Conservation (phyloP, 495 filamentous ascomycete genomes). For the Podospora appendiculata region DNA sequence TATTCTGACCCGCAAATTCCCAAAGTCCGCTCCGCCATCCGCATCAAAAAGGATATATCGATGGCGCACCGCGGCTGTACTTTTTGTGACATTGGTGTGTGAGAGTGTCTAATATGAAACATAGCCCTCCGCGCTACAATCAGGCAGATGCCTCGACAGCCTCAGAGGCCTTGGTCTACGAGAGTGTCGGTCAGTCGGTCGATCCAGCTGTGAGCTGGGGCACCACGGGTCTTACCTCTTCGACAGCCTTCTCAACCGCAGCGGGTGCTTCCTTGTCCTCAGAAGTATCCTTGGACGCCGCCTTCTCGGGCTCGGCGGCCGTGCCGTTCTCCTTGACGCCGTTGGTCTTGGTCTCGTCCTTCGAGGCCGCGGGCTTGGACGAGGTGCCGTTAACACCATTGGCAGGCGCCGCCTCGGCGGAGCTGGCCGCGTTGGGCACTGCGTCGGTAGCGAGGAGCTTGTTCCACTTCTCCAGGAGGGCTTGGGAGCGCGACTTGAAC, state of each 20-base stretch:
- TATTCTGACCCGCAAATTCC: too few species aligned
- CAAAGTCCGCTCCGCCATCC: too few species aligned
- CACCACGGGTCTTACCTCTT: conserved; percentile 20
- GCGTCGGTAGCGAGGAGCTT: conserved; percentile 55
- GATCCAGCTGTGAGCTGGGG: too few species aligned
- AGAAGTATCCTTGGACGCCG: conserved; percentile 9
- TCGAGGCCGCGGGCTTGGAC: conserved; percentile 31
- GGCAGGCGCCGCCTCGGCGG: conserved; percentile 12
- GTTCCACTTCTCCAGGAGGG: conserved; percentile 75
- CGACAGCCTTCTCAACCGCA: conserved; percentile 21
- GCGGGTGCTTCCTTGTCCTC: conserved; percentile 5
- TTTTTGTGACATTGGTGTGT: too few species aligned
- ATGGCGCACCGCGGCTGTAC: too few species aligned
- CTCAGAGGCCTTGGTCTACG: conserved; percentile 14
- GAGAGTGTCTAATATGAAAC: too few species aligned
- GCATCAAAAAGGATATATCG: too few species aligned
- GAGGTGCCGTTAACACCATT: conserved; percentile 39
- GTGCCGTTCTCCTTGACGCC: conserved; percentile 36
- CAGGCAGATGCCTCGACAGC: conserved; percentile 20
- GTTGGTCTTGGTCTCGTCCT: conserved; percentile 36
- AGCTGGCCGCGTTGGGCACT: conserved; percentile 22
- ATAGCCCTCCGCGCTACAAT: neutral
- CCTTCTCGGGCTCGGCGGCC: conserved; percentile 21
- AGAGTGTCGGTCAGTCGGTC: neutral
- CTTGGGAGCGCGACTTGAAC: conserved; percentile 71